These are phyloP conservation scores for Lepidium didymum DNA, from an alignment of 345 rosid genomes.

Conservation along the genomic window DNA sequence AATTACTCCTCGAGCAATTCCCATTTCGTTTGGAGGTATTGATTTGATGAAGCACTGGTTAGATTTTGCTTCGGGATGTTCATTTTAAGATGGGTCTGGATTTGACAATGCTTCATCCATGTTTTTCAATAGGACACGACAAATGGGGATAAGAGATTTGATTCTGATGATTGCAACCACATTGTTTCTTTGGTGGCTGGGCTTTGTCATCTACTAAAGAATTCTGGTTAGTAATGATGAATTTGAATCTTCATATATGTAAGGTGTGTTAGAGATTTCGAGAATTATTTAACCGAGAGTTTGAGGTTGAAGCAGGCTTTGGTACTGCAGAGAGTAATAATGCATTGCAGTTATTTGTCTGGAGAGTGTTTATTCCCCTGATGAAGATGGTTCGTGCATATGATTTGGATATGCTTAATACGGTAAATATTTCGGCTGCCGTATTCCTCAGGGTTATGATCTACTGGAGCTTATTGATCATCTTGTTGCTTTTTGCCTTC, in stretches of 20 bases:
- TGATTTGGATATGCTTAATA: slow-evolving; percentile 62
- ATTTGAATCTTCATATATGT: neutral
- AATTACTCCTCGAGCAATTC: slow-evolving; percentile 40
- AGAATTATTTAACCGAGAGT: neutral
- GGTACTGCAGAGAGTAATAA: slow-evolving; percentile 35
- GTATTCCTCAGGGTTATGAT: neutral
- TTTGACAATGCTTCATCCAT: neutral
- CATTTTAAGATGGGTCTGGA: neutral
- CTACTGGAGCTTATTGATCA: slow-evolving; percentile 10
- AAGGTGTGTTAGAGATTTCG: neutral
- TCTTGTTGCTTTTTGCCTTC: slow-evolving; percentile 1
- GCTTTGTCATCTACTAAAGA: slow-evolving; percentile 71
- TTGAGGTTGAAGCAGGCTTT: slow-evolving; percentile 22
- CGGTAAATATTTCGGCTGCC: slow-evolving; percentile 39
- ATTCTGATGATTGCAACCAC: slow-evolving; percentile 31
- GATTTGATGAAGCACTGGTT: neutral
- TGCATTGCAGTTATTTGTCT: slow-evolving; percentile 45
- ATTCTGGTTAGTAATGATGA: slow-evolving; percentile 38
- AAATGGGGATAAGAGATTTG: slow-evolving; percentile 35
- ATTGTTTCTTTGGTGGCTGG: slow-evolving; percentile 52
- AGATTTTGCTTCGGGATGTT: neutral
- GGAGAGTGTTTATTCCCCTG: slow-evolving; percentile 67
- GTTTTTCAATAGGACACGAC: slow-evolving; percentile 35
- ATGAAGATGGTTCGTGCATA: slow-evolving; percentile 51
- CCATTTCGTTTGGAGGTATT: slow-evolving; percentile 15